Conservation (phyloP, 202 grass and related monocot species). For the Elaeis oleifera region DNA sequence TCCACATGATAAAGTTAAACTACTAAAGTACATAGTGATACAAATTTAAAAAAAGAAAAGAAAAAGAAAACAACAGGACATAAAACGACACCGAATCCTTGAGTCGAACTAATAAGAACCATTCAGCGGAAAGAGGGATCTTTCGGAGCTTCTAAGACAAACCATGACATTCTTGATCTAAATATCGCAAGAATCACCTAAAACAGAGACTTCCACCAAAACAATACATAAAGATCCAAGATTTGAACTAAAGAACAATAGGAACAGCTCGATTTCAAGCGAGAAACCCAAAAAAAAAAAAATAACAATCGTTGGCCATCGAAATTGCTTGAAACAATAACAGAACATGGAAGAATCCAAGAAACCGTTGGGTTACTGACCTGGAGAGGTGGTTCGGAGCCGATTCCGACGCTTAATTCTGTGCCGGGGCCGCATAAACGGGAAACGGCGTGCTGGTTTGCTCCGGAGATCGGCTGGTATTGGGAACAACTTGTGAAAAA, state of each 20-base stretch:
- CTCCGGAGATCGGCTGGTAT: slow-evolving; percentile 22
- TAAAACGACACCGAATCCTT: slow-evolving; percentile 1
- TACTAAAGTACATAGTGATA: slow-evolving; percentile 8
- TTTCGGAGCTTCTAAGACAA: slow-evolving; percentile 14
- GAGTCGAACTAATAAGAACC: slow-evolving; percentile 6
- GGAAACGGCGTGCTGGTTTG: slow-evolving; percentile 31
- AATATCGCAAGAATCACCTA: slow-evolving; percentile 1
- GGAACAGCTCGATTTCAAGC: slow-evolving; percentile 35
- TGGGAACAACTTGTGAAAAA: too few relatives aligned
- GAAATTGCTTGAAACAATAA: slow-evolving; percentile 24
- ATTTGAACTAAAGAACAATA: slow-evolving; percentile 5
- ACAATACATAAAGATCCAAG: neutral
- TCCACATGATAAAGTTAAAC: too few relatives aligned
- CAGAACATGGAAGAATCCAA: slow-evolving; percentile 21
- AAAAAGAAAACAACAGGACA: slow-evolving; percentile 7
- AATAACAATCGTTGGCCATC: slow-evolving; percentile 20
- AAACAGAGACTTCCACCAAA: neutral
- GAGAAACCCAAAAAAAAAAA: neutral
- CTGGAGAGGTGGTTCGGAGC: slow-evolving; percentile 29
- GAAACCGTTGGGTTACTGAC: slow-evolving; percentile 20
- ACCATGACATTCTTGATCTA: slow-evolving; percentile 22
- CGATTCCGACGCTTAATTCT: slow-evolving; percentile 31
- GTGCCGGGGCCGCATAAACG: slow-evolving; percentile 4
- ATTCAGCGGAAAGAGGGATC: neutral
- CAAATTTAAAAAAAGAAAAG: slow-evolving; percentile 14